Base-by-base conservation (phyloP, 192 early-diverging fungal species). In the Umbelopsis sp. region DNA sequence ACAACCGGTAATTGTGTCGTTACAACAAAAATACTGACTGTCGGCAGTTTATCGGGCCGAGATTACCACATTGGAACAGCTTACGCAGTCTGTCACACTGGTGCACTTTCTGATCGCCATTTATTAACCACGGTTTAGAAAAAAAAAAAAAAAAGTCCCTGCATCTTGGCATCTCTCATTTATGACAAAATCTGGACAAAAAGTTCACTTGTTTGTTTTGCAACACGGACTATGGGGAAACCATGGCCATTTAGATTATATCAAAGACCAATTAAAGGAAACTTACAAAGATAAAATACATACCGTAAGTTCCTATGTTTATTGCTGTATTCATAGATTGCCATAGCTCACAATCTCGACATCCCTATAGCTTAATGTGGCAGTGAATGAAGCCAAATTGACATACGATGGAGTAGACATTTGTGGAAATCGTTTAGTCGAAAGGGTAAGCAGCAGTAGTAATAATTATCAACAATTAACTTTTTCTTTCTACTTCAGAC, bases 201-300 rank as follows among this genome's bases (percentile, higher is more conserved):
- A 51, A 44, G 73, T 77, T 1, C 90, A 91, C 67, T 71, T 91
- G 14, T 70, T 88, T 31, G 86, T 92, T 25, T 53, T 89, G 9
- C 83, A 85, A 22, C 87, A 92, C 73, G 91, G 91, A 20, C 80
- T 90, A 17, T 92, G 88, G 88, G 89, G 89, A 8, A 81, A 86
- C 32, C 54, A 75, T 14, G 62, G 20, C 2, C 89, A 90, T 80
- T 67, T 92, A 56, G 65, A 82, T 1, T 81, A 74, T 68, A 71
- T 89, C 54, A 81, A 75, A 29, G 47, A 75, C 17, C 71, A 83
- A 25, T 76, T 90, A 52, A 59, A 79, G 31, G 22, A 75, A 14
- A 34, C 29, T 2, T 70, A 62, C 20, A 34, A 68, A 44, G 74
- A 69, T 16, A 65, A 75, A 34, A 69, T 45, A 68, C 66, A 67